phyloP scores from a whole-genome alignment of 768 basidiomycete species.

The Strobilomyces dryophilus region DNA sequence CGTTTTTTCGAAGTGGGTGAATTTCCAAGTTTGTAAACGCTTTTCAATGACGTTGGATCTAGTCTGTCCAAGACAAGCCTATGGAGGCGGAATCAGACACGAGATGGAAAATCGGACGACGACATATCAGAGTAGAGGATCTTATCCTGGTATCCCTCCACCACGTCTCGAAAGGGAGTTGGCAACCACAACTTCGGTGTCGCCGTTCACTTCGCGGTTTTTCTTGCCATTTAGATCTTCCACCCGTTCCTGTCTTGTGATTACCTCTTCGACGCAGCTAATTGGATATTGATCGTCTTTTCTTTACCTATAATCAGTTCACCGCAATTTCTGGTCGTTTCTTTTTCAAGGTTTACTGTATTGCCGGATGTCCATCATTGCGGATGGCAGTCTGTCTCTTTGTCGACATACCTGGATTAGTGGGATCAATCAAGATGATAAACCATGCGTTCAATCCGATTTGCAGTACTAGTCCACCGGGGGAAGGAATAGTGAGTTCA shows the following conservation, averaged over 20 bases:
- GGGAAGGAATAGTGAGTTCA: too few species aligned
- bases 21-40: background rate
- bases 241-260: constrained; percentile 1
- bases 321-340: background rate
- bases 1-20: constrained; percentile 58
- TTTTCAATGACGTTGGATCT: constrained; percentile 7
- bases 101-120: constrained; percentile 58
- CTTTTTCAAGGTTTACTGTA: background rate
- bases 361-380: too few species aligned
- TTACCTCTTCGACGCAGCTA: background rate
- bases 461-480: too few species aligned
- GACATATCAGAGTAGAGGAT: constrained; percentile 58
- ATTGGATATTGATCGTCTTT: background rate
- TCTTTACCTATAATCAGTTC: background rate
- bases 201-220: background rate
- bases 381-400: background rate
- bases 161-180: constrained; percentile 78
- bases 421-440: too few species aligned
- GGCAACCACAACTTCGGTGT: constrained; percentile 75
- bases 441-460: too few species aligned
- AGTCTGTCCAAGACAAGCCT: constrained; percentile 48
- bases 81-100: constrained; percentile 63
- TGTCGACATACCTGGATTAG: background rate
- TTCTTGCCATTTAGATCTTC: constrained; percentile 2
- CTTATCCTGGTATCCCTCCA: constrained; percentile 74